A percentile compares a stretch with the other conserved stretches of the same genome.
phyloP scores from a whole-genome alignment of 2,329 filamentous ascomycete genomes.

The Ophiosphaerella korrae region DNA sequence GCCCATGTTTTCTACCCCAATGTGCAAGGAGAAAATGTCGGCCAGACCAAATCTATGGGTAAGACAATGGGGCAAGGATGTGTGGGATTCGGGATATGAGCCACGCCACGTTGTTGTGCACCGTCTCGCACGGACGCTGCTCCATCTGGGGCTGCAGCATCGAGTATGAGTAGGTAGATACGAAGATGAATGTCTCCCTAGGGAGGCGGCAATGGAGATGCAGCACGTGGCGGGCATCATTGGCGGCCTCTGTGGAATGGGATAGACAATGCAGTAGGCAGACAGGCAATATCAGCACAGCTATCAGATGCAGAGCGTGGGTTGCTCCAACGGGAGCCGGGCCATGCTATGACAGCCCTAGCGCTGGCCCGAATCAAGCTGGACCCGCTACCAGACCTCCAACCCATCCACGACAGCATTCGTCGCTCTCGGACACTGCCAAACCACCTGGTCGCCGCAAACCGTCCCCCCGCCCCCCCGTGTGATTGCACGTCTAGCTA shows the following conservation, averaged over 20 bases:
- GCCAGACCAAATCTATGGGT: neutral
- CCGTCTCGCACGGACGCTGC: neutral
- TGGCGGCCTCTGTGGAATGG: too few relatives aligned
- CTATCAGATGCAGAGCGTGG: neutral
- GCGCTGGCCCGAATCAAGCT: too few relatives aligned
- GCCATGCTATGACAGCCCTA: too few relatives aligned
- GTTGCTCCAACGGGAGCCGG: neutral
- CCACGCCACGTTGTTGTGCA: slow-evolving; percentile 2
- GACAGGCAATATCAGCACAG: too few relatives aligned
- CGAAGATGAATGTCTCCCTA: neutral
- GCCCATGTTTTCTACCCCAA: neutral
- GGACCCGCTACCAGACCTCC: neutral
- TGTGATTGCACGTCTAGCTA: slow-evolving; percentile 19
- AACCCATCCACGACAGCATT: slow-evolving; percentile 12
- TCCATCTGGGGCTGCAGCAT: neutral
- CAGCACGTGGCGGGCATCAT: too few relatives aligned
- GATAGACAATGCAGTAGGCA: too few relatives aligned
- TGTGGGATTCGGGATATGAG: neutral
- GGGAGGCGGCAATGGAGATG: too few relatives aligned
- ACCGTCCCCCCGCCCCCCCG: slow-evolving; percentile 16
- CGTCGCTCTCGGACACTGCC: neutral
- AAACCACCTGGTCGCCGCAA: slow-evolving; percentile 16
- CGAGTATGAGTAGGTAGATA: neutral
- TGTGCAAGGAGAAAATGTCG: neutral
- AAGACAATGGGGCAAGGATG: neutral